Percentiles rank a stretch among this genome's conserved stretches.
phyloP scores from a whole-genome alignment of 73 alveolate genomes.

The Uronychia setigera region DNA sequence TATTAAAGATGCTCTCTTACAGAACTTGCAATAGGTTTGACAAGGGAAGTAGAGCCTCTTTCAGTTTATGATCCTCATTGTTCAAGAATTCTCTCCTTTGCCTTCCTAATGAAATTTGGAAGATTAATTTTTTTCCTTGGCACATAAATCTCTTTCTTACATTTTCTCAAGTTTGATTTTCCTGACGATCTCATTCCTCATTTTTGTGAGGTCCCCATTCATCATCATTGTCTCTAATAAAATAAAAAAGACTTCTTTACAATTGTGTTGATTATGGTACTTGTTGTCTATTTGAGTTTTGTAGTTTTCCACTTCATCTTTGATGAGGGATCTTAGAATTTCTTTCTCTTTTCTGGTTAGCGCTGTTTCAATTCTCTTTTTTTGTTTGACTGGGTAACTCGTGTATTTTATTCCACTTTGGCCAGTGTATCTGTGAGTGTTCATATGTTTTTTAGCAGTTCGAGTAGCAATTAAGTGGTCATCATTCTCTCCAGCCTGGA shows the following conservation, averaged over 20 bases:
- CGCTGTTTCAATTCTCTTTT: slow-evolving; percentile 21
- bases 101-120: slow-evolving; percentile 50
- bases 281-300: slow-evolving; percentile 8
- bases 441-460: neutral
- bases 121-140: slow-evolving; percentile 7
- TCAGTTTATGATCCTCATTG: too few species aligned
- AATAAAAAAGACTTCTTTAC: neutral
- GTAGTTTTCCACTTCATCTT: slow-evolving; percentile 22
- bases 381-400: slow-evolving; percentile 21
- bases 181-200: slow-evolving; percentile 37
- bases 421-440: neutral
- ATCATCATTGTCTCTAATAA: slow-evolving; percentile 45
- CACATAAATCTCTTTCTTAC: slow-evolving; percentile 27
- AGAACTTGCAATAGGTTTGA: too few species aligned
- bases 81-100: slow-evolving; percentile 35
- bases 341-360: slow-evolving; percentile 28
- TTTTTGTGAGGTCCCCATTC: slow-evolving; percentile 31
- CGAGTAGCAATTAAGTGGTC: neutral
- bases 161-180: slow-evolving; percentile 23
- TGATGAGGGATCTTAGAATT: neutral
- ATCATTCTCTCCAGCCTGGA: neutral
- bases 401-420: neutral
- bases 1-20: too few species aligned
- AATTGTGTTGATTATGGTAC: slow-evolving; percentile 31
- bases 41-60: too few species aligned